Base-by-base conservation (phyloP, 176 grass and related monocot genomes). In the Puya raimondii region DNA sequence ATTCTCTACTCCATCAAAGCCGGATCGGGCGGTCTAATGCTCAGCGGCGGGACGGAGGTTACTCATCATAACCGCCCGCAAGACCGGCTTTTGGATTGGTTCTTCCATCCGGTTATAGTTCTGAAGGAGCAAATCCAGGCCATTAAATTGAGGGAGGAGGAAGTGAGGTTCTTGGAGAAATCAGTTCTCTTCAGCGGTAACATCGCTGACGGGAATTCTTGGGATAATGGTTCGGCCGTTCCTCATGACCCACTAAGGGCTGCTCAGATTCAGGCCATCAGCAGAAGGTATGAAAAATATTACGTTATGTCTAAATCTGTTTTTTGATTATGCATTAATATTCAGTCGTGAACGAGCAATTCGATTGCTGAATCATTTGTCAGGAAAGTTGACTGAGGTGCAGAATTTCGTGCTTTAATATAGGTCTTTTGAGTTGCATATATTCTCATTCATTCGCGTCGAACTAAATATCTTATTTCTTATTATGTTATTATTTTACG, bases 221-320 rank as follows among this genome's bases (percentile, higher is more conserved):
- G 85, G 92, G 88, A 83, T 23, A 88, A 81, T 33, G 85, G 84
- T 33, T 80, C 69, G 8, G 70, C 69, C 47, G 70, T n/a, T 15
- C 78, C 80, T 42, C 76, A 81, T 51, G 88, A 96, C 63, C 83
- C 67, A 20, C 72, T 96, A 3, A 81, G 92, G 50, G 48, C 79
- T 64, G 92, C 81, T 59, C 88, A 89, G 49, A 91, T 96, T 70
- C 88, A 96, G 70, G 92, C 92, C 6, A 96, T 96, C 33, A 96
- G 88, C 64, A 82, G 88, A 85, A 88, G 92, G 92, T 91, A 81
- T 23, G 26, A 15, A 47, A 64, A 47, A 64, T 72, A 3, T 69
- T 9, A 48, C 22, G 56, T 10, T 61, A 61, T 9, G 7, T 18
- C 56, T 13, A 18, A 61, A 7, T 61, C 21, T 61, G 56, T 20